Base-by-base conservation (phyloP, 352 stramenopile species). In the Globisporangium perplexum region DNA sequence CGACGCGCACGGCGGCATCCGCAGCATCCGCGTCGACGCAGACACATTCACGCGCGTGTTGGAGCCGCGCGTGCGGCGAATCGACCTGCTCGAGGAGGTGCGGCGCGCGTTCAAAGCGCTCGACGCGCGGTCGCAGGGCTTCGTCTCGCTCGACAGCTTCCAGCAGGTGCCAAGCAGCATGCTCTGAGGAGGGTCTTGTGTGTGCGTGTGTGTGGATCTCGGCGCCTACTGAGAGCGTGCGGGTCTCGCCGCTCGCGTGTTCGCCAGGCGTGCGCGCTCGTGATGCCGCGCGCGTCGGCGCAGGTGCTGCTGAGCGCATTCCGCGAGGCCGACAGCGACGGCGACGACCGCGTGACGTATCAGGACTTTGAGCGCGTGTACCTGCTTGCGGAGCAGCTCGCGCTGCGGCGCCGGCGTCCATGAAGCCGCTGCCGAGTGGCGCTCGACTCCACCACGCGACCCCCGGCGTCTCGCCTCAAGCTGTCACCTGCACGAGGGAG, bases 71-170 rank as follows among this genome's bases (percentile, higher is more conserved):
- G 42, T 85, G 35, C 59, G 44, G 23, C 80, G 68, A 18, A 67
- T 53, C 2, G 77, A 90, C 52, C 24, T 83, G 38, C 55, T 90
- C 4, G 78, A 87, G 30, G 63, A 78, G 49, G 61, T 86, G 7
- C 65, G 76, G 12, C 71, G 72, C 22, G 45, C 65, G 20, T 90
- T 90, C 57, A 90, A 90, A 63, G 76, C 78, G 22, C 54, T 90
- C 39, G 78, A 87, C 43, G 45, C 83, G 26, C 63, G 71, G 15
- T 68, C 72, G 0, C 59, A 87, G 53, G 78, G 78, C 1, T 90
- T 90, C 51, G 70, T 90, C 44, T 78, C 75, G n/a, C 61, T 76
- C 10, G 57, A 65, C 28, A 86, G 69, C 58, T 90, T 90, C n/a
- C 15, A 45, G 39, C 39, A 45, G 39, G 39, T 45, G 39, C 39